These are phyloP conservation scores for Fusarium sp. DNA, from an alignment of 2,329 filamentous ascomycete genomes.

Conservation along the genomic window DNA sequence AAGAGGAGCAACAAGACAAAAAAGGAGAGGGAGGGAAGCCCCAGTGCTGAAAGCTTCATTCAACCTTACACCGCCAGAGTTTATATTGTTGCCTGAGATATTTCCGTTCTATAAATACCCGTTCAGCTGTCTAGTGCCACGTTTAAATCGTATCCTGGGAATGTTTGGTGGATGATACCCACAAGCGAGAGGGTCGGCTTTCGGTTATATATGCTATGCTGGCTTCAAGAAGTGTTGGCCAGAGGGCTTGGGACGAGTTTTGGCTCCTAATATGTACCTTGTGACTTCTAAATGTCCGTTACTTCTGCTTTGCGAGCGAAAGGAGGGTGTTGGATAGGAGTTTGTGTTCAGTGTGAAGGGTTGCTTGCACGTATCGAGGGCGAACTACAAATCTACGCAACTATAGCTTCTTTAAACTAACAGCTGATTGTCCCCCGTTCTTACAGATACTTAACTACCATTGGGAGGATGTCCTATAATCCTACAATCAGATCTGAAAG, in stretches of 20 bases:
- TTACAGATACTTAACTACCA: too few species aligned
- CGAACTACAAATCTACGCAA: neutral
- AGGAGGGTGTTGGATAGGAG: neutral
- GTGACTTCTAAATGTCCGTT: neutral
- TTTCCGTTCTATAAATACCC: constrained; percentile 6
- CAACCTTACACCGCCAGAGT: constrained; percentile 37
- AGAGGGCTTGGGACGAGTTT: neutral
- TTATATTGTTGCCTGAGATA: constrained; percentile 22
- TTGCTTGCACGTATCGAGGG: neutral
- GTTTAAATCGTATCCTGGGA: constrained; percentile 6
- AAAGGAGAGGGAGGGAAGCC: neutral
- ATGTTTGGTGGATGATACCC: constrained; percentile 10
- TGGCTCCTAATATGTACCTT: neutral
- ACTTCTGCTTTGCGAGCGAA: neutral
- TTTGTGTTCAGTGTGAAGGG: neutral
- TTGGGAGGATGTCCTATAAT: too few species aligned
- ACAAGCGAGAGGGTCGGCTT: constrained; percentile 6
- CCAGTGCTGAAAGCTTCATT: constrained; percentile 7
- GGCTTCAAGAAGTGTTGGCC: neutral
- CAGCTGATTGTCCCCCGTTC: too few species aligned
- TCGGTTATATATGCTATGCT: neutral
- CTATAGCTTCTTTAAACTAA: too few species aligned
- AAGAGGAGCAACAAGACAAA: constrained; percentile 8
- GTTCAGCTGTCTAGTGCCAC: constrained; percentile 19
- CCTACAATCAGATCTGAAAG: too few species aligned